A percentile compares a stretch with the other conserved stretches of the same genome.
Conservation (phyloP, 2,329 filamentous ascomycete species). For the Leptosphaerulina australis region DNA sequence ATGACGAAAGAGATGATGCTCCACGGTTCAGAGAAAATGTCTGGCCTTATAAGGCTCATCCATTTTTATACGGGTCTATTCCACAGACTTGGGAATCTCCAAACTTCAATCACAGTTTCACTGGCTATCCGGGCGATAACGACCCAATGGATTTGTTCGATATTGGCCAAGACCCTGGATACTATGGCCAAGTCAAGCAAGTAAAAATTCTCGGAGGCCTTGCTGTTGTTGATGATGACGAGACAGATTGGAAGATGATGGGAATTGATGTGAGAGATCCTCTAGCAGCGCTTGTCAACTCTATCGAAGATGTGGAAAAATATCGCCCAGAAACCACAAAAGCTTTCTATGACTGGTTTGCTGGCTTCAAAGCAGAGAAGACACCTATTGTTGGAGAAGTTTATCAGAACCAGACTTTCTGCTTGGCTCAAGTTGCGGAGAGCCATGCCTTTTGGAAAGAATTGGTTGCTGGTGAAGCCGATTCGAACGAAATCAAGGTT, state of each 20-base stretch:
- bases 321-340: slow-evolving; percentile 91
- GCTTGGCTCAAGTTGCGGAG: slow-evolving; percentile 41
- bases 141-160: slow-evolving; percentile 98
- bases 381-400: slow-evolving; percentile 48
- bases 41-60: slow-evolving; percentile 98
- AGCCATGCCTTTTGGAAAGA: slow-evolving; percentile 52
- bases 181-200: slow-evolving; percentile 93
- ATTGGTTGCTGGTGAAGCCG: slow-evolving; percentile 48
- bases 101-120: slow-evolving; percentile 88
- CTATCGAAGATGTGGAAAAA: slow-evolving; percentile 95
- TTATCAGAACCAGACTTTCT: slow-evolving; percentile 48
- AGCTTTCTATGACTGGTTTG: slow-evolving; percentile 98
- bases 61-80: slow-evolving; percentile 99
- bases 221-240: slow-evolving; percentile 94
- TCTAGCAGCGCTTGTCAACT: slow-evolving; percentile 88
- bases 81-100: slow-evolving; percentile 92
- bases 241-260: slow-evolving; percentile 99
- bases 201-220: slow-evolving; percentile 98
- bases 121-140: slow-evolving; percentile 97
- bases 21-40: slow-evolving; percentile 97
- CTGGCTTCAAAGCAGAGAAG: slow-evolving; percentile 61
- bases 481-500: slow-evolving; percentile 50
- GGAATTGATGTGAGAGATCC: slow-evolving; percentile 97
- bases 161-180: slow-evolving; percentile 94
- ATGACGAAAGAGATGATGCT: slow-evolving; percentile 98